These are phyloP conservation scores for Metschnikowia vanudenii DNA, from an alignment of 805 yeast genomes.

Conservation along the genomic window DNA sequence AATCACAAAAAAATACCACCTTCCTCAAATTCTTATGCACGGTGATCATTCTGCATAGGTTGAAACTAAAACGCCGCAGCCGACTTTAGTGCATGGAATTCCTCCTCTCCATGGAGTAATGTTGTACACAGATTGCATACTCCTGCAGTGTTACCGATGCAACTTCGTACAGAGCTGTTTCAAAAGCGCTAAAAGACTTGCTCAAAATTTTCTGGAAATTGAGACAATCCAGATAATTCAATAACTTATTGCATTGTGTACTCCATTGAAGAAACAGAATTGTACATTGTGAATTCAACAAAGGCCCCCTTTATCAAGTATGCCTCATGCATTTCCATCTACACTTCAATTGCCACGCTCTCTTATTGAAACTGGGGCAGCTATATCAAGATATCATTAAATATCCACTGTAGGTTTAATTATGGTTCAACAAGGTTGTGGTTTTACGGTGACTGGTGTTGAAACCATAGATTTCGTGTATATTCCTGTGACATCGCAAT, in stretches of 20 bases:
- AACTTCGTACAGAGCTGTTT: background rate
- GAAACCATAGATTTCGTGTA: too few species aligned
- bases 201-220: background rate
- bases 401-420: too few species aligned
- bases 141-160: background rate
- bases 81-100: conserved; percentile 4
- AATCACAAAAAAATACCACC: background rate
- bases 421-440: too few species aligned
- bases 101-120: background rate
- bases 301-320: too few species aligned
- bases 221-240: background rate
- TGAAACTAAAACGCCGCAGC: conserved; percentile 6
- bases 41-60: background rate
- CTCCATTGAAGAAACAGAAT: background rate
- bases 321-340: too few species aligned
- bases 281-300: background rate
- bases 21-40: background rate
- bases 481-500: too few species aligned
- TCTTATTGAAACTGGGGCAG: too few species aligned
- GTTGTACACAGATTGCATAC: background rate
- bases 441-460: too few species aligned
- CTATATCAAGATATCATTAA: too few species aligned
- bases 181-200: background rate
- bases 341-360: too few species aligned
- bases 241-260: background rate